These are phyloP conservation scores for Allium cepa DNA, from an alignment of 106 monocot species.

Conservation along the genomic window DNA sequence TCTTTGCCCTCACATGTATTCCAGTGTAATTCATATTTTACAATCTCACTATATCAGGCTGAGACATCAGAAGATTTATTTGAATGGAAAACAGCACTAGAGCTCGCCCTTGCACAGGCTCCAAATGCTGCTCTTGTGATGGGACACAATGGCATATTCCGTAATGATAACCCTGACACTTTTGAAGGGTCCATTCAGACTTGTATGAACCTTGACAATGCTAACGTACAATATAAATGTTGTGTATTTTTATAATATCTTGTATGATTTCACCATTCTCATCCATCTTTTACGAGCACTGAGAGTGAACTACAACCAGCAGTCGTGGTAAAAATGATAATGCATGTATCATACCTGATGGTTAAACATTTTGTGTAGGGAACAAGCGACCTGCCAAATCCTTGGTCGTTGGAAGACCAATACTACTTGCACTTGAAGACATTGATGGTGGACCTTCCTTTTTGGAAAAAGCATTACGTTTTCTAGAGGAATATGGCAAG, in stretches of 20 bases:
- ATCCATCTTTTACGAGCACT: too few relatives aligned
- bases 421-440: constrained; percentile 97
- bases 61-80: constrained; percentile 91
- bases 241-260: not conserved
- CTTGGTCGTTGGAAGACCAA: constrained; percentile 91
- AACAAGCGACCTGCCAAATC: constrained; percentile 89
- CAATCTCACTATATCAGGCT: constrained; percentile 38
- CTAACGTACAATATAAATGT: not conserved
- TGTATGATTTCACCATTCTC: not conserved
- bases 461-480: constrained; percentile 81
- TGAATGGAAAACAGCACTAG: constrained; percentile 97
- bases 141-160: constrained; percentile 99
- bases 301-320: too few relatives aligned
- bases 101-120: constrained; percentile 88
- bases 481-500: constrained; percentile 86
- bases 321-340: too few relatives aligned
- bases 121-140: constrained; percentile 99
- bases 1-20: not conserved
- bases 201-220: constrained; percentile 30
- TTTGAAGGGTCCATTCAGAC: constrained; percentile 85
- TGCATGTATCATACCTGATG: not conserved
- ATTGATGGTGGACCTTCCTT: constrained; percentile 99
- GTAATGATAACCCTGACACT: constrained; percentile 73
- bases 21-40: constrained; percentile 2
- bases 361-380: constrained; percentile 40